Conservation (phyloP, 306 rosid genomes). For the Lathyrus aphaca region DNA sequence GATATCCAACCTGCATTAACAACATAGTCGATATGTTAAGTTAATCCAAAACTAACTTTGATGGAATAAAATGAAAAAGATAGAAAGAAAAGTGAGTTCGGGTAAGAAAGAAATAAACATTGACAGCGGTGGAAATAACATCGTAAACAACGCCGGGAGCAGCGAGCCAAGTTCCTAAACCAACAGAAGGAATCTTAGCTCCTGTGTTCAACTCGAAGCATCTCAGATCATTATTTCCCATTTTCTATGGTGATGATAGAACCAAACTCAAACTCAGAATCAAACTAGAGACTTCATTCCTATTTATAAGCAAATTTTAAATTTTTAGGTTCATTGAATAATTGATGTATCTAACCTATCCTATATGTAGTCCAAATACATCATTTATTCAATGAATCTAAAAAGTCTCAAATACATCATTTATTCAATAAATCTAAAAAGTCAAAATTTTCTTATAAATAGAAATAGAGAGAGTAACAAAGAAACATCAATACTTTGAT, state of each 20-base stretch:
- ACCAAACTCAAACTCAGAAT: not conserved
- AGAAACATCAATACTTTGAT: too few relatives aligned
- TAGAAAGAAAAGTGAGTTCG: not conserved
- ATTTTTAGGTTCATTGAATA: too few relatives aligned
- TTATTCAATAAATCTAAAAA: too few relatives aligned
- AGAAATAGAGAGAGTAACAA: too few relatives aligned
- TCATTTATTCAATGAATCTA: too few relatives aligned
- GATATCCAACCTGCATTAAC: conserved; percentile 53
- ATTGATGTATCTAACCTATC: too few relatives aligned
- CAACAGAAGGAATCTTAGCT: conserved; percentile 75
- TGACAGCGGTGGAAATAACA: conserved; percentile 58
- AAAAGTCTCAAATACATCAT: too few relatives aligned
- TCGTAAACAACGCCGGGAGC: conserved; percentile 58
- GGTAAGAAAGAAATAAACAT: conserved; percentile 37
- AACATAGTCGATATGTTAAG: not conserved
- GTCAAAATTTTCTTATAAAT: too few relatives aligned
- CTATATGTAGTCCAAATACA: too few relatives aligned
- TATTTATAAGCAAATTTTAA: too few relatives aligned
- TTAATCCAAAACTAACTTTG: not conserved
- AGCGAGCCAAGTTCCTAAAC: conserved; percentile 80
- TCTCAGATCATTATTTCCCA: conserved; percentile 46
- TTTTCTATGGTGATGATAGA: conserved; percentile 2
- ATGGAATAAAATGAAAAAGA: not conserved
- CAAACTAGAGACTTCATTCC: too few relatives aligned
- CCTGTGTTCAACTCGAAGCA: conserved; percentile 72